Conservation (phyloP, 129 eudicot species). For the Lonicera japonica region DNA sequence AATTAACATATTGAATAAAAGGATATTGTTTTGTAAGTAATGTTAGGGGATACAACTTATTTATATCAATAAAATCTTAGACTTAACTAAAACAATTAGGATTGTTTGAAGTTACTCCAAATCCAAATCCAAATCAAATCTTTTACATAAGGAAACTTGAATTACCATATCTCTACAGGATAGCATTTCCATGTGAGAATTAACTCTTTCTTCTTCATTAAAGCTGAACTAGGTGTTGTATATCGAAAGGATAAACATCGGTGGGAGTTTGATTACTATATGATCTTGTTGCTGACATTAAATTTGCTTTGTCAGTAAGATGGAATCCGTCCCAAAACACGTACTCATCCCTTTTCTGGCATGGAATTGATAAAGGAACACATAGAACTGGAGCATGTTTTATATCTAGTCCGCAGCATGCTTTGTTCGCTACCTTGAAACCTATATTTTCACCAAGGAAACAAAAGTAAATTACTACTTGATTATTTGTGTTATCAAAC, state of each 20-base stretch:
- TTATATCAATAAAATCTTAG: no score
- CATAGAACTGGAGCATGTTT: slow-evolving; percentile 25
- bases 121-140: no score
- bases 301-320: slow-evolving; percentile 32
- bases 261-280: slow-evolving; percentile 1
- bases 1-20: no score
- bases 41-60: no score
- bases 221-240: slow-evolving; percentile 10
- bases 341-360: slow-evolving; percentile 29
- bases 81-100: no score
- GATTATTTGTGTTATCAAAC: background rate
- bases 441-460: slow-evolving; percentile 1
- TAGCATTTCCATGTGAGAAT: no score
- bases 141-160: no score
- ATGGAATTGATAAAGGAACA: slow-evolving; percentile 22
- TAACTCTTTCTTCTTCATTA: background rate
- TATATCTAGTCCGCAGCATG: slow-evolving; percentile 36
- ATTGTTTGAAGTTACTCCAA: no score
- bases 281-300: slow-evolving; percentile 6
- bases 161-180: no score
- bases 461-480: no score
- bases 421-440: slow-evolving; percentile 17
- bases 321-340: slow-evolving; percentile 52
- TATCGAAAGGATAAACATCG: slow-evolving; percentile 12
- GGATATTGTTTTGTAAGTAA: no score